Conservation (phyloP, 257 asterid genomes). For the Penstemon eatonii region DNA sequence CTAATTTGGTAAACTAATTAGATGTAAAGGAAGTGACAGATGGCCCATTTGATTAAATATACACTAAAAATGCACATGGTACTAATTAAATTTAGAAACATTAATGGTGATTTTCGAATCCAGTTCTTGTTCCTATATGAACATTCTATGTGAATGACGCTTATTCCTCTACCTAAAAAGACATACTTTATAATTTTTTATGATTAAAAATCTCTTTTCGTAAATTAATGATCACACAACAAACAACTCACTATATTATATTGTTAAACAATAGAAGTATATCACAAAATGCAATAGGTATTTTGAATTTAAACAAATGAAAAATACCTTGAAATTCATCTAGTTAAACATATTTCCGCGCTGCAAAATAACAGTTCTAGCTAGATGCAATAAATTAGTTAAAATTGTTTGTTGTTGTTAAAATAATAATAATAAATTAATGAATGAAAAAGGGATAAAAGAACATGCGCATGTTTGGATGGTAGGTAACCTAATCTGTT, state of each 20-base stretch:
- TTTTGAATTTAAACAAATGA: too few relatives aligned
- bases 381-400: neutral
- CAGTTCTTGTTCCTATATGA: slow-evolving; percentile 34
- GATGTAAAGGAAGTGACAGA: too few relatives aligned
- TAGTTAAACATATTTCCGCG: too few relatives aligned
- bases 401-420: neutral
- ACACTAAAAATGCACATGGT: neutral
- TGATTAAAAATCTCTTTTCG: too few relatives aligned
- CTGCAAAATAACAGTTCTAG: too few relatives aligned
- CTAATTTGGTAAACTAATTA: too few relatives aligned
- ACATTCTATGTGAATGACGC: neutral
- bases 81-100: slow-evolving; percentile 3
- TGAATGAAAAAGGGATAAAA: neutral
- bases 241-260: too few relatives aligned
- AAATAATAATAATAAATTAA: neutral
- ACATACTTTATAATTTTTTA: neutral
- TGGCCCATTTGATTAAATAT: too few relatives aligned
- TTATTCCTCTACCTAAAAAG: neutral
- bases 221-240: too few relatives aligned
- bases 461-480: slow-evolving; percentile 11
- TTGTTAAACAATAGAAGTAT: neutral
- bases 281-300: neutral
- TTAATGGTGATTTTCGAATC: slow-evolving; percentile 27
- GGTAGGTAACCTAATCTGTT: slow-evolving; percentile 43
- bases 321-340: too few relatives aligned